Conservation (phyloP, 768 basidiomycete species). For the Boletus coccyginus region DNA sequence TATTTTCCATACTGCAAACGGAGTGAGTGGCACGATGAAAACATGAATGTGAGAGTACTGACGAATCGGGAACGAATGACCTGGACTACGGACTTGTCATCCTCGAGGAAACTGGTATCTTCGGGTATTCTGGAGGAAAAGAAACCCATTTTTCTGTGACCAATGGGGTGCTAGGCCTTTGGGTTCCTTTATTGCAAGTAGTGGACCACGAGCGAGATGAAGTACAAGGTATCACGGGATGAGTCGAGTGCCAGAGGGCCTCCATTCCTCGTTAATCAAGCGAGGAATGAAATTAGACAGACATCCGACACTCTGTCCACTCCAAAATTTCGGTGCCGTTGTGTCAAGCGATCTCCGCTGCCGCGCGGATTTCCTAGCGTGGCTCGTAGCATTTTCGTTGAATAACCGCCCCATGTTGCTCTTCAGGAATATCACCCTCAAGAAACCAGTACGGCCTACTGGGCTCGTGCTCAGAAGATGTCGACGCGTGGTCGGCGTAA, state of each 20-base stretch:
- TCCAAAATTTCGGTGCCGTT: slow-evolving; percentile 13
- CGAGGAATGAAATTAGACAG: slow-evolving; percentile 6
- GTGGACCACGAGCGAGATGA: neutral
- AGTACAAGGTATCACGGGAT: slow-evolving; percentile 6
- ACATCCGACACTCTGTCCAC: slow-evolving; percentile 28
- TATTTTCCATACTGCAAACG: slow-evolving; percentile 49
- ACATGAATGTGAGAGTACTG: slow-evolving; percentile 31
- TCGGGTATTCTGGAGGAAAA: slow-evolving; percentile 26
- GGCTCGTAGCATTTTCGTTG: neutral
- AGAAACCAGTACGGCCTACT: neutral
- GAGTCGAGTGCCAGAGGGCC: slow-evolving; percentile 24
- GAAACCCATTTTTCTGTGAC: slow-evolving; percentile 28
- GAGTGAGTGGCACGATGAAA: slow-evolving; percentile 10
- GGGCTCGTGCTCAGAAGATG: neutral
- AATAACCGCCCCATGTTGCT: slow-evolving; percentile 5
- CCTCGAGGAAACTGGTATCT: slow-evolving; percentile 18
- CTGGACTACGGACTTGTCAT: slow-evolving; percentile 49
- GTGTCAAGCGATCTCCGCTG: neutral
- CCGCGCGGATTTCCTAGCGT: neutral
- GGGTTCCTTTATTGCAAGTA: neutral
- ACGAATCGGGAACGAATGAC: slow-evolving; percentile 64
- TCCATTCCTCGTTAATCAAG: slow-evolving; percentile 9
- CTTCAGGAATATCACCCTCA: neutral
- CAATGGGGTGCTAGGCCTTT: neutral
- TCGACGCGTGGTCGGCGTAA: slow-evolving; percentile 1